Evolutionary conservation across 2,329 filamentous ascomycete species (phyloP).

Genomic region (Malbranchea cinnamomea): DNA sequence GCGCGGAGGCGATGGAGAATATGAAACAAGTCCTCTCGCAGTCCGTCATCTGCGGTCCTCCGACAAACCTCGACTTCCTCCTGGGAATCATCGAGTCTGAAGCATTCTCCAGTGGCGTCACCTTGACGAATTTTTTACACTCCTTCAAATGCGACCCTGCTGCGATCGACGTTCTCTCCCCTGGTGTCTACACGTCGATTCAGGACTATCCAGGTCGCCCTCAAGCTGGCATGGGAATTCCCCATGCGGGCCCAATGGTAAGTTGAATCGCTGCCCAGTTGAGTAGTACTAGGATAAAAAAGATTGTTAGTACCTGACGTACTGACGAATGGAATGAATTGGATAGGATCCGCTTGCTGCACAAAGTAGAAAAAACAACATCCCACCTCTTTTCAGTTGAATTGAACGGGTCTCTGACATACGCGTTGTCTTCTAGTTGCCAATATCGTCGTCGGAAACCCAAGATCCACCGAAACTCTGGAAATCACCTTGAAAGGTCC

Average conservation of each 20-base stretch:
- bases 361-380: slow-evolving; percentile 1
- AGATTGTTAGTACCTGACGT: too few species aligned
- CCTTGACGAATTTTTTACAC: slow-evolving; percentile 42
- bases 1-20: slow-evolving; percentile 29
- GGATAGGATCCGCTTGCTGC: slow-evolving; percentile 33
- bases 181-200: slow-evolving; percentile 42
- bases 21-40: slow-evolving; percentile 30
- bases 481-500: slow-evolving; percentile 48
- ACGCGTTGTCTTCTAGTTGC: slow-evolving; percentile 33
- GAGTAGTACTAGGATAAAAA: background rate
- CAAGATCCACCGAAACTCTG: slow-evolving; percentile 35
- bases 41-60: slow-evolving; percentile 37
- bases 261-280: too few species aligned
- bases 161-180: slow-evolving; percentile 41
- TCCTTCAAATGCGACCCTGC: slow-evolving; percentile 35
- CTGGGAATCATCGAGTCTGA: slow-evolving; percentile 33
- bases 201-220: slow-evolving; percentile 46
- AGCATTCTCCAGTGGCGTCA: slow-evolving; percentile 35
- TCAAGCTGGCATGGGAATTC: slow-evolving; percentile 42
- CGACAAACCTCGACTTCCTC: slow-evolving; percentile 44
- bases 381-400: background rate
- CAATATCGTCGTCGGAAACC: slow-evolving; percentile 46
- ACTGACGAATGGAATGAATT: background rate
- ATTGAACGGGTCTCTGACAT: background rate
- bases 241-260: slow-evolving; percentile 48